Base-by-base conservation (phyloP, 148 eudicot species). In the Chenopodium formosanum region DNA sequence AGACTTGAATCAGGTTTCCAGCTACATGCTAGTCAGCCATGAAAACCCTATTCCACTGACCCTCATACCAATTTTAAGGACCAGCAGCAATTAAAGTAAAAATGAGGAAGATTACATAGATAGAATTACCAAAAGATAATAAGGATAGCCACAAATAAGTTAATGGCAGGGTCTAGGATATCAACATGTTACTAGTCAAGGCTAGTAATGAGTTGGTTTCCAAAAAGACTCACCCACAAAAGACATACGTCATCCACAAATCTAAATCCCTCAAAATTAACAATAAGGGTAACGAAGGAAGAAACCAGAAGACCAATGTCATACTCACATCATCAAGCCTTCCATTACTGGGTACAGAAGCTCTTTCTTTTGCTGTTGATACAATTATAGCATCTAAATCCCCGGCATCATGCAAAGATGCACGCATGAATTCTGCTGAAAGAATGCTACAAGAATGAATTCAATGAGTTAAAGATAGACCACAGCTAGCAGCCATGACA, bases 371-470 rank as follows among this genome's bases (percentile, higher is more conserved):
- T 74, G 89, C 88, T 83, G 78, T 86, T 32, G 88, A 86, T 72
- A 91, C 73, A 82, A 90, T 87, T 77, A 87, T 63, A 77, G 80
- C 85, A 89, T 94, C 98, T 85, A 82, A 81, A 82, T 89, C 83
- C 73, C 94, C 92, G 82, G 89, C 84, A 86, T 88, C 95, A 50
- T 85, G 93, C 62, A 89, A 73, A 81, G 99, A 91, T 81, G 92
- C 89, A 82, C 88, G 98, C 92, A 96, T 86, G 91, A 96, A 96
- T 88, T 96, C 99, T 90, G 97, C 97, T 89, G 99, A 94, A 91
- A 96, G 99, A 92, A 94, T 92, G 94, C 99, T 96, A 94, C 98
- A 96, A 88, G 87, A 92, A 91, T 86, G 88, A 91, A 94, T 87
- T 80, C 81, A 82, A 87, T 89, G 83, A 92, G 98, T 88, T 88